Percentiles rank a stretch among this genome's conserved stretches.
Conservation (phyloP, 1,284 basidiomycete species). For the Cutaneotrichosporon sp. region DNA sequence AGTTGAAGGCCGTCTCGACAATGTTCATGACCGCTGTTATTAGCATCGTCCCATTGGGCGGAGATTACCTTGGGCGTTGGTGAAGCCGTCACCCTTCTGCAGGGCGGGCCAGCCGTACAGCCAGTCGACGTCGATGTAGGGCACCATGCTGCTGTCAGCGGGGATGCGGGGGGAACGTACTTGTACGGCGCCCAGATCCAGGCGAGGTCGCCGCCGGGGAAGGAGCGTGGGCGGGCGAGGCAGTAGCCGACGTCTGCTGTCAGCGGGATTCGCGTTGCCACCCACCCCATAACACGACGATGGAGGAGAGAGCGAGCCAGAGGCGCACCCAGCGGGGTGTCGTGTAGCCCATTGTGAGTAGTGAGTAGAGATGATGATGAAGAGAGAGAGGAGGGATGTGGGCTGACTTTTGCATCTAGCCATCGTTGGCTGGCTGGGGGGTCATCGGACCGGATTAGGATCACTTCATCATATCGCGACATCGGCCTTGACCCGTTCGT, state of each 20-base stretch:
- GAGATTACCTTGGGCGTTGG: constrained; percentile 73
- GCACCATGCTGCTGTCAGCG: constrained; percentile 25
- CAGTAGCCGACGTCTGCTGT: constrained; percentile 66
- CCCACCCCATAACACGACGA: constrained; percentile 55
- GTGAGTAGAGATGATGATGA: background rate
- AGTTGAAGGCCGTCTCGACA: constrained; percentile 73
- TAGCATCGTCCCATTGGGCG: background rate
- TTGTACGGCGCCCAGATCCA: constrained; percentile 86
- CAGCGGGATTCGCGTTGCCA: constrained; percentile 40
- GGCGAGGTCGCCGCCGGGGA: constrained; percentile 77
- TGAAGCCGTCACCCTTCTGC: constrained; percentile 71
- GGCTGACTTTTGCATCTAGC: constrained; percentile 2
- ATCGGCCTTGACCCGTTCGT: background rate
- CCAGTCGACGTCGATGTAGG: constrained; percentile 62
- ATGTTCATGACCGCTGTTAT: constrained; percentile 73
- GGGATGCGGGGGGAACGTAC: constrained; percentile 24
- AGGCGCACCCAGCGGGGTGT: constrained; percentile 63
- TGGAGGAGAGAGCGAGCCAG: constrained; percentile 68
- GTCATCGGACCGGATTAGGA: too few species aligned
- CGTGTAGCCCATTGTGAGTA: constrained; percentile 19
- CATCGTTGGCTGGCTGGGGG: background rate
- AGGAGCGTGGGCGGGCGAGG: constrained; percentile 66
- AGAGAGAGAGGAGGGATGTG: background rate
- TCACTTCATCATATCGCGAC: constrained; percentile 6
- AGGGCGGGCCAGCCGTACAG: constrained; percentile 71